Conservation (phyloP, 176 grass and related monocot genomes). For the Thinopyrum elongatum region DNA sequence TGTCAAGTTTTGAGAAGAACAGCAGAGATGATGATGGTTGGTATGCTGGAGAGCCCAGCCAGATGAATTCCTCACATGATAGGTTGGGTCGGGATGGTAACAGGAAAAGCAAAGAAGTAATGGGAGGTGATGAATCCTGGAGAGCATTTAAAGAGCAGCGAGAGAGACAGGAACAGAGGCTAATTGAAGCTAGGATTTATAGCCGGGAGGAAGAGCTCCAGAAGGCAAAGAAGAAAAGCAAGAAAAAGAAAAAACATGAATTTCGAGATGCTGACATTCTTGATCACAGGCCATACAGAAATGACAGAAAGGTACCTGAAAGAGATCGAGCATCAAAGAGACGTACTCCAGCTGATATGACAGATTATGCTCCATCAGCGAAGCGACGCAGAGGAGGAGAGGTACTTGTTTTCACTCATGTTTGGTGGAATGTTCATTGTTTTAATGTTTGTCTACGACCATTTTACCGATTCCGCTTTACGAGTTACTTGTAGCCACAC, state of each 20-base stretch:
- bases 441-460: neutral
- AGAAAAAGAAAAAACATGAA: constrained; percentile 96
- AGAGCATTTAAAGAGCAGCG: constrained; percentile 60
- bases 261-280: constrained; percentile 87
- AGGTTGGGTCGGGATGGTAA: constrained; percentile 49
- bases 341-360: constrained; percentile 47
- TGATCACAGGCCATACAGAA: constrained; percentile 77
- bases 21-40: constrained; percentile 48
- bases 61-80: constrained; percentile 42
- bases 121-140: constrained; percentile 41
- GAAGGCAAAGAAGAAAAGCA: constrained; percentile 86
- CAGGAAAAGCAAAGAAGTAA: constrained; percentile 44
- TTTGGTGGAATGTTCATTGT: constrained; percentile 7
- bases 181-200: constrained; percentile 68
- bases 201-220: constrained; percentile 66
- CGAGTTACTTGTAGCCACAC: neutral
- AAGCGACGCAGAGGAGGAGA: constrained; percentile 92
- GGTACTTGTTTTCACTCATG: constrained; percentile 44
- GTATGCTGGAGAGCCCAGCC: constrained; percentile 55
- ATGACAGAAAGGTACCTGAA: constrained; percentile 81
- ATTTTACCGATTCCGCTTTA: neutral
- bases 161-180: constrained; percentile 50
- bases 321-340: constrained; percentile 60
- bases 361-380: constrained; percentile 46
- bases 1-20: constrained; percentile 65